Base-by-base conservation (phyloP, 768 basidiomycete genomes). In the Pulveroboletus sp. region DNA sequence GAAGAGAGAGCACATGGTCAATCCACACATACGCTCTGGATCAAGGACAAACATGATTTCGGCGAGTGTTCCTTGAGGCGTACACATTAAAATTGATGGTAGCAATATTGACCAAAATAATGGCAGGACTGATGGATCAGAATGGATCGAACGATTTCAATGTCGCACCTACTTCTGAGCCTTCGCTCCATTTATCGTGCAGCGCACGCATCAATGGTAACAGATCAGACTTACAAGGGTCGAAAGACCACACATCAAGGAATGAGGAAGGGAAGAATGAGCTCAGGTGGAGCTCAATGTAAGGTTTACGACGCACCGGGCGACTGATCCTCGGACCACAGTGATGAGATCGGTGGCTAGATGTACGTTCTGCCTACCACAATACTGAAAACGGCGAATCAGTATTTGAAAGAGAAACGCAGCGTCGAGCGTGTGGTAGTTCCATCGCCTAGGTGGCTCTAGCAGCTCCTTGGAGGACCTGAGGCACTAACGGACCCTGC, bases 271-370 rank as follows among this genome's bases (percentile, higher is more conserved):
- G 27, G 30, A 39, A 32, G 27, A 31, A 32, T 35, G 47, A 43
- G 7, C 21, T 40, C 38, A 50, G 32, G 52, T 39, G 47, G 51
- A 37, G 28, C 13, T 35, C 46, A 6, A n/a, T 26, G 32, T 17
- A 47, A 8, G 10, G 15, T 9, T 28, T 41, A 40, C 41, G 28
- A 50, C 43, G 24, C 47, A 49, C 49, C 26, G 26, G 18, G 45
- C 4, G 11, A 44, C 26, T 43, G 49, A 61, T 61, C 55, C 59
- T 52, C 62, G 39, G 53, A 33, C 24, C 10, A 46, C 38, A 8
- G 26, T 15, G 14, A 45, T 15, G 30, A 21, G 42, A 47, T 54
- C 51, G 6, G 43, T 50, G 32, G 14, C 32, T 3, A 40, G 41
- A 18, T 14, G 41, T 40, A 26, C n/a, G 8, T 5, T 26, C 37